Evolutionary conservation across 495 filamentous ascomycete genomes (phyloP).

Genomic region (Penicillium soppii): DNA sequence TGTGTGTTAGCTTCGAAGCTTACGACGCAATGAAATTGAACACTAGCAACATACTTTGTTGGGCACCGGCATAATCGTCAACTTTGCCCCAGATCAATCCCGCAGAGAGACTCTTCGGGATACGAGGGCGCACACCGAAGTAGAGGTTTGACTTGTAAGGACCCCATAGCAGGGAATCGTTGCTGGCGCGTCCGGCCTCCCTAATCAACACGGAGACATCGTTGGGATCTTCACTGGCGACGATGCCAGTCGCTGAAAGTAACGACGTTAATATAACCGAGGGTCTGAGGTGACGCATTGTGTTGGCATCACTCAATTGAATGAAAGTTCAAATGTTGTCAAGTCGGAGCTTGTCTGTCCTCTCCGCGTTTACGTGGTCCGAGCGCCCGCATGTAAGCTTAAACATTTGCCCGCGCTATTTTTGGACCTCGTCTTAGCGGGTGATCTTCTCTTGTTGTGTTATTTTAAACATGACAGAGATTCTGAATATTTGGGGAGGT

Average conservation of each 20-base stretch:
- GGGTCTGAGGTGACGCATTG: constrained; percentile 33
- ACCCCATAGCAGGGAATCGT: constrained; percentile 91
- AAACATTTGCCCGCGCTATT: too few species aligned
- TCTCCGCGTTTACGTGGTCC: constrained; percentile 43
- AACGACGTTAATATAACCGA: constrained; percentile 30
- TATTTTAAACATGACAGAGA: too few species aligned
- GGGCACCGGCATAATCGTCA: constrained; percentile 73
- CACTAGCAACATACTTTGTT: constrained; percentile 70
- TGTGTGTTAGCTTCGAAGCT: constrained; percentile 2
- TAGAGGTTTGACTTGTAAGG: constrained; percentile 95
- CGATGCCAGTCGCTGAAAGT: constrained; percentile 31
- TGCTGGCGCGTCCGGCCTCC: constrained; percentile 57
- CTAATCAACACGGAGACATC: constrained; percentile 42
- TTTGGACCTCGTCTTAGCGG: too few species aligned
- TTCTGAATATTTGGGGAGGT: too few species aligned
- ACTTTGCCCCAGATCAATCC: constrained; percentile 90
- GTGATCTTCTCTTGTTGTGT: too few species aligned
- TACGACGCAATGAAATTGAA: not conserved
- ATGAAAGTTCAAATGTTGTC: not conserved
- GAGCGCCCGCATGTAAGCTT: too few species aligned
- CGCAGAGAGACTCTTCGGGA: constrained; percentile 80
- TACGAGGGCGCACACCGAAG: constrained; percentile 86
- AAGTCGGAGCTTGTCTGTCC: constrained; percentile 24
- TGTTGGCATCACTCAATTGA: constrained; percentile 23
- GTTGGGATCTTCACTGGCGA: constrained; percentile 31